A percentile compares a stretch with the other conserved stretches of the same genome.
phyloP scores from a whole-genome alignment of 768 basidiomycete genomes.

The Chalciporus piperatus region DNA sequence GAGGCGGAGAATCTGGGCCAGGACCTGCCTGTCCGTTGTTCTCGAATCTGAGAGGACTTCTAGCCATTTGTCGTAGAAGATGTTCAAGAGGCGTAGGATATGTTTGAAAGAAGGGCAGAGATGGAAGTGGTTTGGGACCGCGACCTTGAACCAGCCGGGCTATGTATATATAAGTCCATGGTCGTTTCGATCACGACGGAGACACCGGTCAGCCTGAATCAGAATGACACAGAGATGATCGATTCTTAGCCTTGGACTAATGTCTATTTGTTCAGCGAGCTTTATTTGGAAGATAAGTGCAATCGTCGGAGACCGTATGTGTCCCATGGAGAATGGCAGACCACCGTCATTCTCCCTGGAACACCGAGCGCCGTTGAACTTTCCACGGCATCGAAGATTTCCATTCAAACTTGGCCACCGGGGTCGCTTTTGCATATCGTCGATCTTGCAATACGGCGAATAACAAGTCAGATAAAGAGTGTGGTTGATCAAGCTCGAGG shows the following conservation, averaged over 20 bases:
- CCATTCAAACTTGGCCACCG: neutral
- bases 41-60: conserved; percentile 10
- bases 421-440: no score
- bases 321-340: neutral
- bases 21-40: conserved; percentile 22
- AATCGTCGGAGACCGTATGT: neutral
- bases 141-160: neutral
- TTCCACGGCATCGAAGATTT: neutral
- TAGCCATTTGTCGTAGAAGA: conserved; percentile 11
- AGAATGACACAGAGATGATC: neutral
- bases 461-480: no score
- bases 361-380: neutral
- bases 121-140: neutral
- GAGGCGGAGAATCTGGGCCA: conserved; percentile 6
- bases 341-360: neutral
- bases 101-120: conserved; percentile 3
- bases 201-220: conserved; percentile 1
- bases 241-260: neutral
- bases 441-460: no score
- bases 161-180: conserved; percentile 11
- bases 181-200: conserved; percentile 20
- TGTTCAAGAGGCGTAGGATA: neutral
- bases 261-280: neutral
- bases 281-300: neutral
- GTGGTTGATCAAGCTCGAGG: no score